These are phyloP conservation scores for Colletotrichum eleusines DNA, from an alignment of 2,329 filamentous ascomycete species.

Conservation along the genomic window DNA sequence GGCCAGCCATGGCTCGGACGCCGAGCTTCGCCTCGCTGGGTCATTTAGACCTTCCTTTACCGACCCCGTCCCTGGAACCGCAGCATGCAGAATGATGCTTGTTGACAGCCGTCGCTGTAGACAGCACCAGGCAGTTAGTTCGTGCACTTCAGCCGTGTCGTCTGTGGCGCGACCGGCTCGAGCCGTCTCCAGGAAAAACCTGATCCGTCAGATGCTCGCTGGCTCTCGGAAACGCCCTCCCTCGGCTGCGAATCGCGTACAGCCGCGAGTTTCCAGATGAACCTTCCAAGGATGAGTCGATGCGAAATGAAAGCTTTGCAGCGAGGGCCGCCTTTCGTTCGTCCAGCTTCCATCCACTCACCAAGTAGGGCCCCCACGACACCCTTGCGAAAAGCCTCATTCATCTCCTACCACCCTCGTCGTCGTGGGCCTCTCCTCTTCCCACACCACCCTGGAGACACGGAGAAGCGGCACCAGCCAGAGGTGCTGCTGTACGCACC, in stretches of 20 bases:
- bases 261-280: conserved; percentile 29
- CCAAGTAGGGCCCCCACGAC: conserved; percentile 3
- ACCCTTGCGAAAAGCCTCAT: conserved; percentile 1
- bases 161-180: conserved; percentile 4
- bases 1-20: conserved; percentile 1
- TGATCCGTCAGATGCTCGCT: not conserved
- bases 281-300: conserved; percentile 5
- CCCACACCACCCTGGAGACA: conserved; percentile 22
- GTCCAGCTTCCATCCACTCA: conserved; percentile 2
- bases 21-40: conserved; percentile 26
- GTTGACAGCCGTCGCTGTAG: not conserved
- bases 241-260: conserved; percentile 15
- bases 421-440: conserved; percentile 22
- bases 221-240: not conserved
- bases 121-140: not conserved
- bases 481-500: not conserved
- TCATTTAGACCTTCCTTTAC: conserved; percentile 5
- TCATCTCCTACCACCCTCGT: not conserved
- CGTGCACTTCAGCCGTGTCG: conserved; percentile 6
- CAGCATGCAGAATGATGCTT: conserved; percentile 29
- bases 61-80: not conserved
- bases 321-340: not conserved
- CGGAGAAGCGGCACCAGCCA: not conserved
- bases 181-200: not conserved
- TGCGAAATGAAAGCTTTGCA: conserved; percentile 3